Evolutionary conservation across 176 grass and related monocot genomes (phyloP).

Genomic region (Chloris gayana): DNA sequence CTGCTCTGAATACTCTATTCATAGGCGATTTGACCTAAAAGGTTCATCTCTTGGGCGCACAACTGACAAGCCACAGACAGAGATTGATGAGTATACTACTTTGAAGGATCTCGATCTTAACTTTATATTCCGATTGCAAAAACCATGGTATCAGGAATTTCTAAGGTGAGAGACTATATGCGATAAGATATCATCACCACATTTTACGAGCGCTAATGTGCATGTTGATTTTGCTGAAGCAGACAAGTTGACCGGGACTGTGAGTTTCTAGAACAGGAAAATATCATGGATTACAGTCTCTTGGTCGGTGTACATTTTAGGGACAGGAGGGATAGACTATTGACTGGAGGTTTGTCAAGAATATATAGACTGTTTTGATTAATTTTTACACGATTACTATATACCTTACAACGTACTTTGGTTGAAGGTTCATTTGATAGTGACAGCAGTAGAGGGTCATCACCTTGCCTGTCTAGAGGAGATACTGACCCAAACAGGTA

Average conservation of each 20-base stretch:
- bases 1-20: conserved; percentile 75
- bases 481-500: conserved; percentile 84
- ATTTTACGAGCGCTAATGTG: conserved; percentile 12
- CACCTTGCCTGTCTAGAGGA: conserved; percentile 70
- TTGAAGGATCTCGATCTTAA: conserved; percentile 99
- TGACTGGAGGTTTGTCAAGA: conserved; percentile 66
- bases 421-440: conserved; percentile 69
- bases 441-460: conserved; percentile 58
- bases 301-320: conserved; percentile 95
- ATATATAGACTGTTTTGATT: conserved; percentile 31
- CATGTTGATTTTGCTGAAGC: conserved; percentile 33
- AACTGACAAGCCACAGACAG: conserved; percentile 85
- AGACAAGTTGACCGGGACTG: conserved; percentile 96
- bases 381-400: conserved; percentile 11
- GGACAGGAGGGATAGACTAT: conserved; percentile 55
- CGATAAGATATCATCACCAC: conserved; percentile 13
- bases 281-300: conserved; percentile 99
- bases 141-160: conserved; percentile 81
- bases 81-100: conserved; percentile 91
- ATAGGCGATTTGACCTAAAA: conserved; percentile 90
- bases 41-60: conserved; percentile 88
- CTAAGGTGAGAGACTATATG: conserved; percentile 54
- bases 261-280: conserved; percentile 97
- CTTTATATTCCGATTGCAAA: conserved; percentile 87
- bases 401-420: conserved; percentile 46